phyloP scores from a whole-genome alignment of 2,329 filamentous ascomycete genomes.

The Dryadomyces sulphureus region DNA sequence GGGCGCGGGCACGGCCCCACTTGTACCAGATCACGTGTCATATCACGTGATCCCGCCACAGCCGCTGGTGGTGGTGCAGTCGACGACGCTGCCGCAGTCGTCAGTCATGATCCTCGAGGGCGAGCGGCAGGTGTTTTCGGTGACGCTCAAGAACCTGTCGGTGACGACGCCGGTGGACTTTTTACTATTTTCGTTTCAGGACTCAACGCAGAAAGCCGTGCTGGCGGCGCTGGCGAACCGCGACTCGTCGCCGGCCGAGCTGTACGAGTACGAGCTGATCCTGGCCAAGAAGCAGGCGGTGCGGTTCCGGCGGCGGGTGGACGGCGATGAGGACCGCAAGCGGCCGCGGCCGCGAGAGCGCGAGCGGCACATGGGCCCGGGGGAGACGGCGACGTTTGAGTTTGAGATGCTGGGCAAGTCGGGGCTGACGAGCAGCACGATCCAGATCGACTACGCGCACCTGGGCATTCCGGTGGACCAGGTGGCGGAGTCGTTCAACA shows the following conservation, averaged over 20 bases:
- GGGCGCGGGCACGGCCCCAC: constrained; percentile 10
- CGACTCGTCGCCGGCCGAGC: constrained; percentile 61
- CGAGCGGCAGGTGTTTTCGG: constrained; percentile 60
- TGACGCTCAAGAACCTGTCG: constrained; percentile 71
- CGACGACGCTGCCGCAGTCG: constrained; percentile 65
- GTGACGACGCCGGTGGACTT: constrained; percentile 60
- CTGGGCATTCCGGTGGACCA: constrained; percentile 58
- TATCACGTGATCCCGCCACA: constrained; percentile 69
- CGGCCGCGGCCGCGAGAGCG: background rate
- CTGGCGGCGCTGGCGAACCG: constrained; percentile 62
- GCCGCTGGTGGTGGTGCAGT: constrained; percentile 61
- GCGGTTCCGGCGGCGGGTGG: constrained; percentile 30
- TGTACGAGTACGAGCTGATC: constrained; percentile 76
- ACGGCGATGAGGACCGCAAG: background rate
- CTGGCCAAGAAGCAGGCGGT: constrained; percentile 60
- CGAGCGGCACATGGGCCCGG: constrained; percentile 46
- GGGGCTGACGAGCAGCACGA: constrained; percentile 61
- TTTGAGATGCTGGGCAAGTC: constrained; percentile 80
- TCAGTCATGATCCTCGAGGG: constrained; percentile 89
- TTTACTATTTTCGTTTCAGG: constrained; percentile 74
- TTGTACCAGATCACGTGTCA: constrained; percentile 36
- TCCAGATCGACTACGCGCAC: constrained; percentile 77
- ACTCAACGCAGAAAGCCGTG: constrained; percentile 68
- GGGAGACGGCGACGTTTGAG: constrained; percentile 54
- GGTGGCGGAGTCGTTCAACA: constrained; percentile 62